Evolutionary conservation across 305 asterid genomes (phyloP).

Genomic region (Solanum hybrid): DNA sequence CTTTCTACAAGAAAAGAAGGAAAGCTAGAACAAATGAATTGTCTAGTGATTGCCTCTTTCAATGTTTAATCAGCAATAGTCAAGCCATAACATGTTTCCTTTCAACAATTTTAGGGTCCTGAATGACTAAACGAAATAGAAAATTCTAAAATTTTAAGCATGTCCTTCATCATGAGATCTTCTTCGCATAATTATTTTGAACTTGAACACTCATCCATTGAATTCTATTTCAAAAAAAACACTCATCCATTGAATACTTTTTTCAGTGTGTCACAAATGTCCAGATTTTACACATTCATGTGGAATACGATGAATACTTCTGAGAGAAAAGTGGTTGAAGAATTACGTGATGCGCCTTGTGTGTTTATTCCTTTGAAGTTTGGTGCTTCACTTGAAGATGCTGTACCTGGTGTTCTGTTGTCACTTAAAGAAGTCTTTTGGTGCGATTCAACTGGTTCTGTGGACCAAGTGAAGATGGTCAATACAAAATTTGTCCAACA

Average conservation of each 20-base stretch:
- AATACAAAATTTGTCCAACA: conserved; percentile 19
- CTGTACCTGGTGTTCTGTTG: conserved; percentile 55
- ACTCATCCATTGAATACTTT: neutral
- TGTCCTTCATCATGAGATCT: neutral
- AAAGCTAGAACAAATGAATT: neutral
- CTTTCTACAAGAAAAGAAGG: neutral
- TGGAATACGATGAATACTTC: conserved; percentile 64
- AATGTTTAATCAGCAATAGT: neutral
- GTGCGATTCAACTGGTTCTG: conserved; percentile 54
- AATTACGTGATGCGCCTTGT: conserved; percentile 57
- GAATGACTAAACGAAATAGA: neutral
- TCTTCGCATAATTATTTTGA: neutral
- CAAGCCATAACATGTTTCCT: neutral
- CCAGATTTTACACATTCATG: conserved; percentile 56
- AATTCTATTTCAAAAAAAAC: neutral
- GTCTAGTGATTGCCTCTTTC: neutral
- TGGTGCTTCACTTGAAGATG: conserved; percentile 42
- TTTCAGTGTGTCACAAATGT: conserved; percentile 76
- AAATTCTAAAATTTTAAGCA: neutral
- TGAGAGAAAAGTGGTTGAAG: conserved; percentile 45
- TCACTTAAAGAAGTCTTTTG: conserved; percentile 71
- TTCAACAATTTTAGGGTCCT: neutral
- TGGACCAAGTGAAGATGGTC: conserved; percentile 32
- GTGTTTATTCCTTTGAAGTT: conserved; percentile 63
- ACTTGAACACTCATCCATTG: neutral